A percentile compares a stretch with the other conserved stretches of the same genome.
Evolutionary conservation across 768 basidiomycete species (phyloP).

Genomic region (Favolaschia claudopus): DNA sequence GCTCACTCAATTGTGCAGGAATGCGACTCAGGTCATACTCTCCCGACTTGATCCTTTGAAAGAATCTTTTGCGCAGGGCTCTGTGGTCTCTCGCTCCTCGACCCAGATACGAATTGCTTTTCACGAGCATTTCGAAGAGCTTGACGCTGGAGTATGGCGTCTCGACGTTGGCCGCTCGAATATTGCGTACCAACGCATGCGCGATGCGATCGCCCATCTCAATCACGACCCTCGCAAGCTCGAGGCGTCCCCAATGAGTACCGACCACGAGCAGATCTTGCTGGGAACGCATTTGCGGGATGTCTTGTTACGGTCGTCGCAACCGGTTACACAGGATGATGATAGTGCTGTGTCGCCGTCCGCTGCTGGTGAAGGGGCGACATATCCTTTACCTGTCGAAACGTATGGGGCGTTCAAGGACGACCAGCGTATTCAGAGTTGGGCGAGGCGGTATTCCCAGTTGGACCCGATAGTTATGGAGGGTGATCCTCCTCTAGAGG

Average conservation of each 20-base stretch:
- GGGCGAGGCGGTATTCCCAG: slow-evolving; percentile 74
- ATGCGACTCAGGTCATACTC: slow-evolving; percentile 73
- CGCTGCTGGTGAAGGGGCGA: too few species aligned
- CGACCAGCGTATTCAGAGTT: slow-evolving; percentile 81
- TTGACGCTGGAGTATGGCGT: slow-evolving; percentile 63
- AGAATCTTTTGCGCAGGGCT: slow-evolving; percentile 61
- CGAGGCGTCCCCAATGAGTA: slow-evolving; percentile 38
- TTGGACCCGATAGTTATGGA: slow-evolving; percentile 69
- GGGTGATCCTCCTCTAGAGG: slow-evolving; percentile 75
- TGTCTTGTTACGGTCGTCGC: slow-evolving; percentile 68
- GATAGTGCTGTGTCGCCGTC: too few species aligned
- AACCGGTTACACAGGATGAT: slow-evolving; percentile 35
- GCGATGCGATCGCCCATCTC: slow-evolving; percentile 65
- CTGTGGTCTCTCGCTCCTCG: slow-evolving; percentile 55
- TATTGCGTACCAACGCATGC: slow-evolving; percentile 74
- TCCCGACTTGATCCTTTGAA: slow-evolving; percentile 68
- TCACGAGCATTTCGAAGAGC: slow-evolving; percentile 46
- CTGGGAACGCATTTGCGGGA: slow-evolving; percentile 80
- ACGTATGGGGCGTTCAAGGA: slow-evolving; percentile 65
- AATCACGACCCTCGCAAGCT: slow-evolving; percentile 57
- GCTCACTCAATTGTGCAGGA: slow-evolving; percentile 50
- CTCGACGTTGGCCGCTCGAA: slow-evolving; percentile 77
- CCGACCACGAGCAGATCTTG: slow-evolving; percentile 59
- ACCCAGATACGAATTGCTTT: slow-evolving; percentile 69
- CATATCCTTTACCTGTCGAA: too few species aligned